Evolutionary conservation across 2,329 filamentous ascomycete genomes (phyloP).

Genomic region (Aspergillus sp.): DNA sequence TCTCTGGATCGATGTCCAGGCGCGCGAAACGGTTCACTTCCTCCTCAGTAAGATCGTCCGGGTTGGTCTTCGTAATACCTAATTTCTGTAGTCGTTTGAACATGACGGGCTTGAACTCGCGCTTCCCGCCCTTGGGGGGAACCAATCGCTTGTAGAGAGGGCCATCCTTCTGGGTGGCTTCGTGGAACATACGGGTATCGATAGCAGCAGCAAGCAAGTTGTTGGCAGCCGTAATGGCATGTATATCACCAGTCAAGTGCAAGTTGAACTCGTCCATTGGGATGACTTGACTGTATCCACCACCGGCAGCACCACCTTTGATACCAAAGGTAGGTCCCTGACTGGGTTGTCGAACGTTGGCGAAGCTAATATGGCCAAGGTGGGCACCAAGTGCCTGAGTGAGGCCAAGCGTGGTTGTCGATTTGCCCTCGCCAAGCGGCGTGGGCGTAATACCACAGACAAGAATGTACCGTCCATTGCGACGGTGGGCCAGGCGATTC

Average conservation of each 20-base stretch:
- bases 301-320: constrained; percentile 94
- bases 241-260: constrained; percentile 94
- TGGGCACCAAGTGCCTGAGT: constrained; percentile 89
- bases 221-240: constrained; percentile 94
- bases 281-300: constrained; percentile 97
- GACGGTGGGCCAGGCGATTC: constrained; percentile 76
- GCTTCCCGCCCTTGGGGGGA: constrained; percentile 81
- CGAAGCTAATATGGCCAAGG: constrained; percentile 79
- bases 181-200: constrained; percentile 97
- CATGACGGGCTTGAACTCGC: constrained; percentile 83
- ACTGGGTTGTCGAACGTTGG: constrained; percentile 93
- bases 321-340: constrained; percentile 98
- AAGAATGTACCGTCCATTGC: constrained; percentile 83
- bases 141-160: constrained; percentile 82
- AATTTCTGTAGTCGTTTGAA: constrained; percentile 90
- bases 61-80: constrained; percentile 90
- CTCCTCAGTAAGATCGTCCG: constrained; percentile 80
- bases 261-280: constrained; percentile 99
- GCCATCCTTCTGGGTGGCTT: constrained; percentile 87
- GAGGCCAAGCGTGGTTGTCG: constrained; percentile 92
- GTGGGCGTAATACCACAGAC: constrained; percentile 96
- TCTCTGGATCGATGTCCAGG: constrained; percentile 91
- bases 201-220: constrained; percentile 94
- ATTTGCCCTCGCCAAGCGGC: constrained; percentile 94
- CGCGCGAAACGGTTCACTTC: constrained; percentile 85